phyloP scores from a whole-genome alignment of 2,329 filamentous ascomycete genomes.

The Chrysosporium keratinophilum region DNA sequence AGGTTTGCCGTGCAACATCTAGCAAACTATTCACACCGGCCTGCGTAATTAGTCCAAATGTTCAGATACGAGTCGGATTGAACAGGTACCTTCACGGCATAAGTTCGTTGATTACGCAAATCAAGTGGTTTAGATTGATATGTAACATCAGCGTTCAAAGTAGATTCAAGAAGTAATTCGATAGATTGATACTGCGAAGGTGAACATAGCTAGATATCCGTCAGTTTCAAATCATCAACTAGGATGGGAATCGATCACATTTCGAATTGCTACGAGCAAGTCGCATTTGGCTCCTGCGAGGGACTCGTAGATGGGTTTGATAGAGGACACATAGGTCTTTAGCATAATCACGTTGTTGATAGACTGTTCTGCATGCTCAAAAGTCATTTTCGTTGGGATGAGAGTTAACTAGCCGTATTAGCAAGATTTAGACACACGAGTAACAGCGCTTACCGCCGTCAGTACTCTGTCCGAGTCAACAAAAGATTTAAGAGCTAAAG shows the following conservation, averaged over 20 bases:
- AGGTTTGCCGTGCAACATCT: conserved; percentile 78
- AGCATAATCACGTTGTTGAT: conserved; percentile 80
- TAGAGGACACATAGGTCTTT: conserved; percentile 65
- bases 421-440: background rate
- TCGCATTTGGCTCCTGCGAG: conserved; percentile 54
- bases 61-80: background rate
- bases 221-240: background rate
- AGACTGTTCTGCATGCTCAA: conserved; percentile 64
- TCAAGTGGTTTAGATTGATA: conserved; percentile 74
- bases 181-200: conserved; percentile 52
- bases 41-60: conserved; percentile 31
- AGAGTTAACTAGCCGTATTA: conserved; percentile 55
- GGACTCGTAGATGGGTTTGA: conserved; percentile 58
- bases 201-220: conserved; percentile 47
- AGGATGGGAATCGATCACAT: conserved; percentile 30
- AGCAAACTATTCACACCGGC: conserved; percentile 74
- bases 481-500: conserved; percentile 58
- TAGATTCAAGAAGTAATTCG: conserved; percentile 53
- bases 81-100: conserved; percentile 61
- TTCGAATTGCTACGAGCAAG: conserved; percentile 57
- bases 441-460: conserved; percentile 49
- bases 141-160: conserved; percentile 70
- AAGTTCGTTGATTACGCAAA: conserved; percentile 77
- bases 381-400: conserved; percentile 54
- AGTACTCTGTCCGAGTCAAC: conserved; percentile 70